Percentiles rank a stretch among this genome's conserved stretches.
phyloP scores from a whole-genome alignment of 441 rosid species.

The Pelargonium citronellum region DNA sequence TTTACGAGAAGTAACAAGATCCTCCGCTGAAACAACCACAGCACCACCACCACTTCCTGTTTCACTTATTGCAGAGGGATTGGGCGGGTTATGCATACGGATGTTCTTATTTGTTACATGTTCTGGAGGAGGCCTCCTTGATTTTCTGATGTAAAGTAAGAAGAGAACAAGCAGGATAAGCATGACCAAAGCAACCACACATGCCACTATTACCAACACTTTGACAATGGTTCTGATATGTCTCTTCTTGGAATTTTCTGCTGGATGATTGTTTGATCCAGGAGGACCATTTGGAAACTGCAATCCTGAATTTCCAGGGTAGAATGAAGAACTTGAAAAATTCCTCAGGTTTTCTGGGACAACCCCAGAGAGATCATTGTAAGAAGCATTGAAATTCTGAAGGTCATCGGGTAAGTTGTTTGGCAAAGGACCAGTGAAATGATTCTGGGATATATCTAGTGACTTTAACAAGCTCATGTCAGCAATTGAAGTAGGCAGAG shows the following conservation, averaged over 20 bases:
- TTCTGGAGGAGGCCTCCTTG: conserved; percentile 44
- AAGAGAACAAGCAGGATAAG: conserved; percentile 74
- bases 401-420: conserved; percentile 57
- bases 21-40: conserved; percentile 82
- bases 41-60: conserved; percentile 54
- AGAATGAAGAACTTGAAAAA: conserved; percentile 69
- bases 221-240: conserved; percentile 48
- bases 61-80: conserved; percentile 45
- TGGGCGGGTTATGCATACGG: conserved; percentile 37
- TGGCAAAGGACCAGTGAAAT: conserved; percentile 73
- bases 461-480: conserved; percentile 56
- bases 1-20: conserved; percentile 65
- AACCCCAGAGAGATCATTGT: conserved; percentile 79
- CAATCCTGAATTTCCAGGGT: conserved; percentile 67
- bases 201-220: conserved; percentile 61
- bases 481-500: conserved; percentile 69
- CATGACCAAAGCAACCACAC: conserved; percentile 61
- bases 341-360: conserved; percentile 78
- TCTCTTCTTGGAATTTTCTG: conserved; percentile 46
- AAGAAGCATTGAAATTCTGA: conserved; percentile 63
- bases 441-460: conserved; percentile 75
- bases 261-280: conserved; percentile 35
- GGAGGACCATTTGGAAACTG: conserved; percentile 54
- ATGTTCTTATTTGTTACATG: conserved; percentile 41
- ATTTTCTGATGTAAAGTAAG: conserved; percentile 51